Conservation (phyloP, 2,329 filamentous ascomycete species). For the Hirsutella minnesotensis region DNA sequence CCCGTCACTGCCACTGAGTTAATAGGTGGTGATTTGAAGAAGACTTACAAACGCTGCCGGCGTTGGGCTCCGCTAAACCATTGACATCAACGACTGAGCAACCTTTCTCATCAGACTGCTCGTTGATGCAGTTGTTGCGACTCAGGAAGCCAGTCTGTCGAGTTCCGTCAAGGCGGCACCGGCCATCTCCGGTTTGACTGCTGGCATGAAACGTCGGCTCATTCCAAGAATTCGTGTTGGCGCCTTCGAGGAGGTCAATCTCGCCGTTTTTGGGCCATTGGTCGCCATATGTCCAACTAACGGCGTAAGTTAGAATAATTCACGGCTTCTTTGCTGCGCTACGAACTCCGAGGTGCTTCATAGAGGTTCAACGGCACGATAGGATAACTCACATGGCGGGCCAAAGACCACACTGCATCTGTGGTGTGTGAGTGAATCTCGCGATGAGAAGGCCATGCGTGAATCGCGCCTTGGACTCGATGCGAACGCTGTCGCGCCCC, state of each 20-base stretch:
- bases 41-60: constrained; percentile 28
- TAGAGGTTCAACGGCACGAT: background rate
- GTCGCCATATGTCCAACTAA: constrained; percentile 35
- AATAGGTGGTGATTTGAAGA: constrained; percentile 26
- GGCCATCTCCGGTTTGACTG: constrained; percentile 14
- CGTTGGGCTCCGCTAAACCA: constrained; percentile 6
- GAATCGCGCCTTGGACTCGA: constrained; percentile 52
- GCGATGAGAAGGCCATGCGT: constrained; percentile 56
- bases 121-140: constrained; percentile 28
- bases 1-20: background rate
- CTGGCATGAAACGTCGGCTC: constrained; percentile 47
- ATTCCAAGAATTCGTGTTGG: constrained; percentile 43
- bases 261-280: constrained; percentile 52
- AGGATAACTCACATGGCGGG: constrained; percentile 45
- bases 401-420: constrained; percentile 56
- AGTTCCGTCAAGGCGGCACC: constrained; percentile 19
- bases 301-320: background rate
- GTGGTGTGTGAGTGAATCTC: constrained; percentile 58
- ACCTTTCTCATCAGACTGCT: constrained; percentile 19
- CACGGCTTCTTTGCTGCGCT: background rate
- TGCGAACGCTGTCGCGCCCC: constrained; percentile 46
- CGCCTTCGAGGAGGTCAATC: constrained; percentile 57
- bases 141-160: constrained; percentile 18
- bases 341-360: too few species aligned
- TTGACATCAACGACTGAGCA: constrained; percentile 27